These are phyloP conservation scores for Achlya hypogyna DNA, from an alignment of 352 stramenopile species.

Conservation along the genomic window DNA sequence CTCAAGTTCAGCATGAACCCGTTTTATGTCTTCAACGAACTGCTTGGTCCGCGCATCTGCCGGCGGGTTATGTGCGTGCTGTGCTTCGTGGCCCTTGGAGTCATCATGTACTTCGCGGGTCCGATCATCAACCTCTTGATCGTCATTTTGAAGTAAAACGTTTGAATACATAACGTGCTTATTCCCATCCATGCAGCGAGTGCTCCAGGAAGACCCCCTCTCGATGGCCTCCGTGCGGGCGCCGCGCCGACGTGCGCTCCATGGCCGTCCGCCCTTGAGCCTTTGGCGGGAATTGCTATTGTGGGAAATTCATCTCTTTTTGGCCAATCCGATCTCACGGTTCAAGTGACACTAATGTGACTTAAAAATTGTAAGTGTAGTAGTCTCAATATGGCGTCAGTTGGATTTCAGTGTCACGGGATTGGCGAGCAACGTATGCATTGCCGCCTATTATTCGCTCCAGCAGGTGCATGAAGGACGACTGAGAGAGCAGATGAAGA, in stretches of 20 bases:
- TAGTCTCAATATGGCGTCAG: too few species aligned
- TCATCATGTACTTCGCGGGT: conserved; percentile 77
- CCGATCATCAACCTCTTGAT: conserved; percentile 80
- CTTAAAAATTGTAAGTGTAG: too few species aligned
- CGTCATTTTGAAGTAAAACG: conserved; percentile 43
- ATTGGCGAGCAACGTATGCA: too few species aligned
- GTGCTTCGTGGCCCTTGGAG: conserved; percentile 75
- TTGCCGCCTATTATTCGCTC: not conserved
- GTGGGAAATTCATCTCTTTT: too few species aligned
- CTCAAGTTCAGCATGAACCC: conserved; percentile 88
- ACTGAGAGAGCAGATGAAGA: not conserved
- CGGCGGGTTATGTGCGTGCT: conserved; percentile 75
- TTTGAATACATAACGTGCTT: not conserved
- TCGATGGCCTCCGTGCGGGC: too few species aligned
- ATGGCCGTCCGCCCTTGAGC: too few species aligned
- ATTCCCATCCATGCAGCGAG: not conserved
- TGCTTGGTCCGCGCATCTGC: conserved; percentile 82
- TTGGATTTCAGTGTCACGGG: too few species aligned
- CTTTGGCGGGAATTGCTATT: too few species aligned
- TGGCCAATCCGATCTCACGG: too few species aligned
- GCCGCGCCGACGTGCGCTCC: too few species aligned
- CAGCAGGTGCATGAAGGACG: not conserved
- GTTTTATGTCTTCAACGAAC: conserved; percentile 82
- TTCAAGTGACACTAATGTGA: too few species aligned
- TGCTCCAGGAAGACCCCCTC: too few species aligned